These are phyloP conservation scores for Fraxinus sp. DNA, from an alignment of 305 asterid species.

Conservation along the genomic window DNA sequence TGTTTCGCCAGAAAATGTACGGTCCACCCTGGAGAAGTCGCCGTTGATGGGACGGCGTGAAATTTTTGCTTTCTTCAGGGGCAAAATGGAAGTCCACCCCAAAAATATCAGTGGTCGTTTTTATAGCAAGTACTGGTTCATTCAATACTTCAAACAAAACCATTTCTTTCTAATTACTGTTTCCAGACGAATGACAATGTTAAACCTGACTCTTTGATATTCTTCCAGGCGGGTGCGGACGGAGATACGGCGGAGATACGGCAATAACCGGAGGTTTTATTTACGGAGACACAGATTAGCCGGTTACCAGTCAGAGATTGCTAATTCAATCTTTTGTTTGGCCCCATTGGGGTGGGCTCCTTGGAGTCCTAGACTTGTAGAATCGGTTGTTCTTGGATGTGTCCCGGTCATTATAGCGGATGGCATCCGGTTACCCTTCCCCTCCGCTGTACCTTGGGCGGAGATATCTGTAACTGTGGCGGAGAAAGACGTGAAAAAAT, in stretches of 20 bases:
- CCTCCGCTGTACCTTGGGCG: slow-evolving; percentile 49
- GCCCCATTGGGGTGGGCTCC: slow-evolving; percentile 96
- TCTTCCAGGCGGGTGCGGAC: slow-evolving; percentile 73
- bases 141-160: neutral
- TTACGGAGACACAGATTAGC: slow-evolving; percentile 61
- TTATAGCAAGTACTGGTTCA: slow-evolving; percentile 64
- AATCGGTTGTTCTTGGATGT: slow-evolving; percentile 79
- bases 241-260: slow-evolving; percentile 75
- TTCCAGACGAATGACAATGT: neutral
- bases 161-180: neutral
- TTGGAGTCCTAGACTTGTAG: slow-evolving; percentile 85
- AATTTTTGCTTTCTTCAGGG: slow-evolving; percentile 79
- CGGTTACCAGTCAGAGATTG: slow-evolving; percentile 59
- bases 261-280: slow-evolving; percentile 77
- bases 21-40: slow-evolving; percentile 42
- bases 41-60: slow-evolving; percentile 57
- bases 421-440: slow-evolving; percentile 51
- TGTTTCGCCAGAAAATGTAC: slow-evolving; percentile 61
- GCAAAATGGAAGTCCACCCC: slow-evolving; percentile 95
- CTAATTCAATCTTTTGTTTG: slow-evolving; percentile 68
- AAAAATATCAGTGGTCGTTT: slow-evolving; percentile 89
- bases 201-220: neutral
- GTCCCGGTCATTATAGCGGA: slow-evolving; percentile 82
- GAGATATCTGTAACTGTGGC: slow-evolving; percentile 47
- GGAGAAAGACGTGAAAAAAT: slow-evolving; percentile 45